Evolutionary conservation across 176 grass and related monocot species (phyloP), one percentile per base, ranked within the genome.

Genomic region (Oryza australiensis): DNA sequence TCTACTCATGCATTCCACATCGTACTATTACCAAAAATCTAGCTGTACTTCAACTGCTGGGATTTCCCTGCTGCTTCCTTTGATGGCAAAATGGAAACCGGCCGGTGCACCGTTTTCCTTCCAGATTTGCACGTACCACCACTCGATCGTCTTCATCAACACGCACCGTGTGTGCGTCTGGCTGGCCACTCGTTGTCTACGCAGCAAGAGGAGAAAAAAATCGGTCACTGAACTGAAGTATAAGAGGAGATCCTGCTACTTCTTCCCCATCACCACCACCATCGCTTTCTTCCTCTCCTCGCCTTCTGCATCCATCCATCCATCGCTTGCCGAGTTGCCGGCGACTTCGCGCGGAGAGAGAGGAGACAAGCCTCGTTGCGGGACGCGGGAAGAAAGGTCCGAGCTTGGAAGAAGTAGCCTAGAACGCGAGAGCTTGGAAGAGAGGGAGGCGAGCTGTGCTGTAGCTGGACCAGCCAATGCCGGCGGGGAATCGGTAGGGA

Each of bases 391-490:
- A 55, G 18, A 55, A 60, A 3, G n/a, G 22, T 60, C 22, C 55
- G n/a, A 60, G 55, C 55, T 60, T 23, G n/a, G 51, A 3, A 57
- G 53, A 0, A 57, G 48, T 20, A 4, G 43, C 43, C 48, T 7
- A 51, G 5, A 20, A 51, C 1, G 48, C 48, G 45, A 48, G 4
- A 20, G 48, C 3, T 3, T 18, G 16, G 48, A 4, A 51, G 49
- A n/a, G n/a, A n/a, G 49, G 0, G 49, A 22, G 49, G 2, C 11
- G 18, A 16, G 49, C 15, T 1, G 16, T 8, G 15, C 13, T 13
- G 34, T 57, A 81, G 70, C 45, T 30, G n/a, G n/a, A n/a, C n/a
- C n/a, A 34, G 62, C 26, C 82, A 89, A 89, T 89, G 88, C 88
- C 78, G 43, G 49, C 27, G 34, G 76, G 8, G 55, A 22, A 18